These are phyloP conservation scores for Leptomonas pyrrhocoris DNA, from an alignment of 208 protist species.

Conservation along the genomic window DNA sequence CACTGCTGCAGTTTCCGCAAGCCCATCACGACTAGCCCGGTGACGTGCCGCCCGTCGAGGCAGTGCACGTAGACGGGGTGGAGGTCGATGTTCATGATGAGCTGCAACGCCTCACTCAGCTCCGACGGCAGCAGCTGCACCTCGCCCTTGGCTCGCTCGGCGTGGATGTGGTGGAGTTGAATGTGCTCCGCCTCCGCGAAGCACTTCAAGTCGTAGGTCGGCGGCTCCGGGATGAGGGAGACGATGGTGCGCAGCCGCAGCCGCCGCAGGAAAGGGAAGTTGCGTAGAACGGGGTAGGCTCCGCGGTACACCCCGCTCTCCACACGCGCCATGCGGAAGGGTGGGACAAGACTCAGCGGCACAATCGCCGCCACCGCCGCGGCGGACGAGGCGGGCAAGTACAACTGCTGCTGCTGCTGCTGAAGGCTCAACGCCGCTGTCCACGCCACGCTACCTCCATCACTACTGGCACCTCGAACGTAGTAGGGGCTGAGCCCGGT, in stretches of 20 bases:
- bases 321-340: constrained; percentile 75
- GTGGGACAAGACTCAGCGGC: constrained; percentile 68
- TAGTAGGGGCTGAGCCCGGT: not conserved
- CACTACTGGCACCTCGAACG: not conserved
- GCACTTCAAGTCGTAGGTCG: constrained; percentile 75
- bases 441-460: constrained; percentile 1
- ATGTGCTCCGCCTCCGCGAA: constrained; percentile 70
- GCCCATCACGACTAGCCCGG: constrained; percentile 76
- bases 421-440: not conserved
- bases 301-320: constrained; percentile 83
- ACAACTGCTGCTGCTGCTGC: constrained; percentile 13
- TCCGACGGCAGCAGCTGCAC: constrained; percentile 78
- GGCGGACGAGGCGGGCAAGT: not conserved
- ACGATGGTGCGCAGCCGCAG: constrained; percentile 73
- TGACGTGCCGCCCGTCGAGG: constrained; percentile 82
- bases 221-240: constrained; percentile 78
- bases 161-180: constrained; percentile 64
- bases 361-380: constrained; percentile 19
- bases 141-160: constrained; percentile 85
- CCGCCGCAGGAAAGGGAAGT: constrained; percentile 70
- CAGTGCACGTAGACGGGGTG: constrained; percentile 89
- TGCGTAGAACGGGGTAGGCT: constrained; percentile 84
- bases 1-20: constrained; percentile 82
- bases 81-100: constrained; percentile 56
- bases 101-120: constrained; percentile 62